A percentile compares a stretch with the other conserved stretches of the same genome.
These are phyloP conservation scores for Starmerella kuoi DNA, from an alignment of 805 yeast species.

Conservation along the genomic window DNA sequence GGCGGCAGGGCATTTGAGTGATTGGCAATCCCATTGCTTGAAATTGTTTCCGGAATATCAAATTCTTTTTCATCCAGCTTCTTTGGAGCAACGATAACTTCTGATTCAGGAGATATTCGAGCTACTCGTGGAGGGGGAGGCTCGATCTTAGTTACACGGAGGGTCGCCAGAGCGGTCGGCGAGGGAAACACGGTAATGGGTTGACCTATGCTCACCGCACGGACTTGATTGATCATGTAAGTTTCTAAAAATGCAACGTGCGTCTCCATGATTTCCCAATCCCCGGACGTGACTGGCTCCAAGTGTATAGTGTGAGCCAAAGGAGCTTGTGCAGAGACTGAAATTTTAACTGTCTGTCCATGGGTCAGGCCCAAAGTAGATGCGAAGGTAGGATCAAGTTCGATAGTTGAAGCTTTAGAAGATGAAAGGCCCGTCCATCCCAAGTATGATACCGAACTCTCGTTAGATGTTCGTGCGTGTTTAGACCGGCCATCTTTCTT, in stretches of 20 bases:
- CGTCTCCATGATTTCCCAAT: slow-evolving; percentile 83
- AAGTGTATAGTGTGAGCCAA: slow-evolving; percentile 51
- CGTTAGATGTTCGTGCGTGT: slow-evolving; percentile 16
- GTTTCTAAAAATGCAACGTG: slow-evolving; percentile 70
- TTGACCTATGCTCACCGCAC: slow-evolving; percentile 55
- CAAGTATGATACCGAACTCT: slow-evolving; percentile 28
- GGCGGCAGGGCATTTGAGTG: not conserved
- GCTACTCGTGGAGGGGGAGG: slow-evolving; percentile 31
- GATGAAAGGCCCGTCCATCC: slow-evolving; percentile 59
- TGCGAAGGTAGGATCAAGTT: slow-evolving; percentile 60
- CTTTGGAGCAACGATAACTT: slow-evolving; percentile 67
- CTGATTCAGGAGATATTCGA: slow-evolving; percentile 49
- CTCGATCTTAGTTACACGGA: slow-evolving; percentile 40
- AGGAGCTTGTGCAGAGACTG: slow-evolving; percentile 39
- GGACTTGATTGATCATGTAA: slow-evolving; percentile 61
- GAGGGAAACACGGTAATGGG: slow-evolving; percentile 58
- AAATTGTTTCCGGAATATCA: not conserved
- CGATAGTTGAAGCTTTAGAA: slow-evolving; percentile 31
- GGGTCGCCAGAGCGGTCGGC: slow-evolving; percentile 45
- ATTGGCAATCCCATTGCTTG: not conserved
- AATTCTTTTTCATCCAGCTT: slow-evolving; percentile 1
- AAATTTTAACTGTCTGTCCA: slow-evolving; percentile 33
- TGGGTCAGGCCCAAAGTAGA: slow-evolving; percentile 38
- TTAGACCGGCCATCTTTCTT: slow-evolving; percentile 15
- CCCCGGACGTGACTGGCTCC: slow-evolving; percentile 65